Evolutionary conservation across 2,329 filamentous ascomycete species (phyloP).

Genomic region (Ilyonectria sp.): DNA sequence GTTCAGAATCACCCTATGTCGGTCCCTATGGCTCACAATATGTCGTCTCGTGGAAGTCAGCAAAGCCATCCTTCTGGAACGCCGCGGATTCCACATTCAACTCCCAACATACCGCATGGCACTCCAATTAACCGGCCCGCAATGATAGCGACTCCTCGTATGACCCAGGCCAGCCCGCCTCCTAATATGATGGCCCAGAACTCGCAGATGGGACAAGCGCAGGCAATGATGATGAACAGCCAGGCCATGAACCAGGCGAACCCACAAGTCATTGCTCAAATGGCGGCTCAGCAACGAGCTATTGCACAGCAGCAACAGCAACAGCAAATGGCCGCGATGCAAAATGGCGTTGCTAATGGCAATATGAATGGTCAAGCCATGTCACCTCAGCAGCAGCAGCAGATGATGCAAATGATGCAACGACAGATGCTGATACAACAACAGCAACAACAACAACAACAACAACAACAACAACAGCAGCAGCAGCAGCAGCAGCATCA

Average conservation of each 20-base stretch:
- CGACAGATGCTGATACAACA: conserved; percentile 58
- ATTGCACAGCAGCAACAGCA: conserved; percentile 64
- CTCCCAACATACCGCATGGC: conserved; percentile 72
- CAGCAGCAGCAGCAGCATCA: conserved; percentile 47
- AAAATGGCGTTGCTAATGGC: conserved; percentile 54
- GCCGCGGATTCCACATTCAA: conserved; percentile 73
- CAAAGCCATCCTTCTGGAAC: conserved; percentile 77
- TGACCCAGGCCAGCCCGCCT: conserved; percentile 74
- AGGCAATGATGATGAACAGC: conserved; percentile 67
- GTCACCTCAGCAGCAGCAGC: conserved; percentile 56
- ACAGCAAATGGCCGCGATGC: conserved; percentile 60
- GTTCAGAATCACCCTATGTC: conserved; percentile 73
- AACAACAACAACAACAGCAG: conserved; percentile 52
- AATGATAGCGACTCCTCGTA: conserved; percentile 71
- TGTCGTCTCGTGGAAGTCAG: conserved; percentile 76
- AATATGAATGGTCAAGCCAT: conserved; percentile 56
- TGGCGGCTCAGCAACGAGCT: conserved; percentile 64
- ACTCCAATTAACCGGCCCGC: conserved; percentile 71
- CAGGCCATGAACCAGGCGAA: conserved; percentile 59
- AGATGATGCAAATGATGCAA: conserved; percentile 57
- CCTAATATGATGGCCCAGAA: conserved; percentile 72
- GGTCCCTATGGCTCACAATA: conserved; percentile 73
- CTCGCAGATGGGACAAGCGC: conserved; percentile 65
- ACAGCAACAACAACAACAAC: conserved; percentile 56
- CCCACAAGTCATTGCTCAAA: conserved; percentile 59